Percentiles rank a stretch among this genome's conserved stretches.
These are phyloP conservation scores for Austroboletus novae-zelandiae DNA, from an alignment of 1,284 basidiomycete species.

Conservation along the genomic window DNA sequence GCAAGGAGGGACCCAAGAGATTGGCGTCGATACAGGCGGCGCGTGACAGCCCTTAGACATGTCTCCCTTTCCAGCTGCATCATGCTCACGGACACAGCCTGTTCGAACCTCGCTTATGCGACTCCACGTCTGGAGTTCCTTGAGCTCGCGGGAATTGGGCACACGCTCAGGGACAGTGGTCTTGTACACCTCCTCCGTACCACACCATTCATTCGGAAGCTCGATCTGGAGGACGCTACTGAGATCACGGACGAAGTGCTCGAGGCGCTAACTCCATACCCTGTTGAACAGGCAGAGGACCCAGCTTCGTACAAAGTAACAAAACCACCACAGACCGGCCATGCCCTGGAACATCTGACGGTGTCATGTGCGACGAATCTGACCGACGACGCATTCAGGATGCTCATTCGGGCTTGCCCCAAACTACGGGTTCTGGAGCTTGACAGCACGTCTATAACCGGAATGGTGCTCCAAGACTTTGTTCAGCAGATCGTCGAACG, in stretches of 20 bases:
- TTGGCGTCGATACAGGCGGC: constrained; percentile 49
- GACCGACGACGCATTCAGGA: constrained; percentile 58
- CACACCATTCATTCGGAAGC: constrained; percentile 65
- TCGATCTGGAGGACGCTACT: constrained; percentile 84
- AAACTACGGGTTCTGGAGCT: constrained; percentile 67
- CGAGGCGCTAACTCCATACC: constrained; percentile 57
- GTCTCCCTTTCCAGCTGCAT: constrained; percentile 75
- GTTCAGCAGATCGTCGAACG: constrained; percentile 52
- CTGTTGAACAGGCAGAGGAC: not conserved
- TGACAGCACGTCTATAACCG: constrained; percentile 75
- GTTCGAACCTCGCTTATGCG: constrained; percentile 67
- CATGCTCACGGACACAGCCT: constrained; percentile 71
- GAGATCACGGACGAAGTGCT: constrained; percentile 77
- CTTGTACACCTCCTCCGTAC: constrained; percentile 71
- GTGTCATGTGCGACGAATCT: constrained; percentile 69
- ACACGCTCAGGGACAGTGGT: constrained; percentile 67
- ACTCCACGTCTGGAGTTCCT: constrained; percentile 78
- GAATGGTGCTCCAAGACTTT: constrained; percentile 66
- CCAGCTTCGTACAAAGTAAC: constrained; percentile 5
- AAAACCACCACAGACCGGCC: constrained; percentile 45
- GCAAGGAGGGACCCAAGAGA: constrained; percentile 60
- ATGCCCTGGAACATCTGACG: constrained; percentile 69
- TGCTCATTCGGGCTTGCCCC: constrained; percentile 64
- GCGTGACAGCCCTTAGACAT: constrained; percentile 74
- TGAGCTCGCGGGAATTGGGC: constrained; percentile 77